Percentiles rank a stretch among this genome's conserved stretches.
phyloP scores from a whole-genome alignment of 768 basidiomycete species.

The Tremella yokohamensis region DNA sequence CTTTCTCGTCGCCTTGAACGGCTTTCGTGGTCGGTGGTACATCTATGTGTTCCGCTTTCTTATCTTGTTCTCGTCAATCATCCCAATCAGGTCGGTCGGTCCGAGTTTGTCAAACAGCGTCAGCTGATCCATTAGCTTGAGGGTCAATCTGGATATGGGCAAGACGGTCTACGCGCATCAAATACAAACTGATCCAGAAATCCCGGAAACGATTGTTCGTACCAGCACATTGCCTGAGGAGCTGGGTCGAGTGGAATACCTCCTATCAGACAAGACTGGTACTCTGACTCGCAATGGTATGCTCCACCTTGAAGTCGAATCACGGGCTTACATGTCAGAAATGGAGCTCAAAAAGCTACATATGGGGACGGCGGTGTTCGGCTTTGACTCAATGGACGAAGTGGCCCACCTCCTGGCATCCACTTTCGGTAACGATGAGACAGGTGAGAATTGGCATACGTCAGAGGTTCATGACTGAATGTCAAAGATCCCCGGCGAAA shows the following conservation, averaged over 20 bases:
- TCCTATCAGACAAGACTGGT: constrained; percentile 96
- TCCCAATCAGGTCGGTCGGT: constrained; percentile 82
- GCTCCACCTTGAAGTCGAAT: constrained; percentile 23
- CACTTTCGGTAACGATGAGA: constrained; percentile 68
- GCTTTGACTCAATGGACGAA: constrained; percentile 98
- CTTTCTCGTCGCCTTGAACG: constrained; percentile 88
- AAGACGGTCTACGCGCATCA: constrained; percentile 96
- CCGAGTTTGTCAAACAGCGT: not conserved
- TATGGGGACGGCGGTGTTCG: constrained; percentile 98
- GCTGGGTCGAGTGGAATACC: constrained; percentile 88
- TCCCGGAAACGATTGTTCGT: constrained; percentile 90
- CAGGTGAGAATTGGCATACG: constrained; percentile 51
- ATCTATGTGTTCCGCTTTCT: constrained; percentile 94
- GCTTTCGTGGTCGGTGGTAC: constrained; percentile 92
- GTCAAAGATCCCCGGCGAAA: constrained; percentile 42
- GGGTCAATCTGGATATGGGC: constrained; percentile 99
- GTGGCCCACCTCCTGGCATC: constrained; percentile 84
- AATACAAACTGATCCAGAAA: constrained; percentile 88
- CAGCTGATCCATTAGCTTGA: constrained; percentile 60
- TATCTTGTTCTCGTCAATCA: constrained; percentile 97
- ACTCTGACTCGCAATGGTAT: constrained; percentile 94
- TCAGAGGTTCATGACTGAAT: not conserved
- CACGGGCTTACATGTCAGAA: constrained; percentile 56
- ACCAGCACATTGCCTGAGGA: constrained; percentile 98
- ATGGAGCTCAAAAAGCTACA: constrained; percentile 99